Evolutionary conservation across 2,329 filamentous ascomycete genomes (phyloP).

Genomic region (Massarina eburnea): DNA sequence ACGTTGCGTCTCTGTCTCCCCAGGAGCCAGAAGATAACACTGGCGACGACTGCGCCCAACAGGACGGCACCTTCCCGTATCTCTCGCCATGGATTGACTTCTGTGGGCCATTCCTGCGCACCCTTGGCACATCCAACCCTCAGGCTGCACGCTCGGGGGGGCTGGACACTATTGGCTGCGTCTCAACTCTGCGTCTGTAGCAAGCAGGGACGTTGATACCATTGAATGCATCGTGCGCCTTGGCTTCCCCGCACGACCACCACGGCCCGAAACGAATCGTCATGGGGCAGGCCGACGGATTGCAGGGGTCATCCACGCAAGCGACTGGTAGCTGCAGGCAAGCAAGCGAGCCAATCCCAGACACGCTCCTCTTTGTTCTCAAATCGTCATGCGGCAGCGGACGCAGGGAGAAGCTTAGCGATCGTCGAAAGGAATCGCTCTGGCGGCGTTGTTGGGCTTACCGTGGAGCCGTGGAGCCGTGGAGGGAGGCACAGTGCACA

Average conservation of each 20-base stretch:
- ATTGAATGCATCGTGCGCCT: not conserved
- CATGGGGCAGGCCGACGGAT: not conserved
- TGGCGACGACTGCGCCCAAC: not conserved
- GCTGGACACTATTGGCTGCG: not conserved
- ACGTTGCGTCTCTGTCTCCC: not conserved
- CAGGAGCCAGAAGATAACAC: not conserved
- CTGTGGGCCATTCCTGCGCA: not conserved
- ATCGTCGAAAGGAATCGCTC: not conserved
- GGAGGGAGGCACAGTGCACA: no score
- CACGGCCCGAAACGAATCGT: slow-evolving; percentile 1
- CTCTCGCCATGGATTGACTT: not conserved
- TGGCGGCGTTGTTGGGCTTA: not conserved
- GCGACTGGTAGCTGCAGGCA: not conserved
- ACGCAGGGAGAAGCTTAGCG: no score
- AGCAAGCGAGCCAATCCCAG: not conserved
- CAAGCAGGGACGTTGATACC: not conserved
- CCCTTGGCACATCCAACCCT: not conserved
- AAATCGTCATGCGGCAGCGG: not conserved
- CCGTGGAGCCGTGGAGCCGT: not conserved
- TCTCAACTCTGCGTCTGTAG: not conserved
- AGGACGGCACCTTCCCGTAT: not conserved
- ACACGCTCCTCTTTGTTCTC: not conserved
- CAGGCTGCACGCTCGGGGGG: no score
- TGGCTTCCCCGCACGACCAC: slow-evolving; percentile 2
- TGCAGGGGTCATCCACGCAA: slow-evolving; percentile 1